Percentiles rank a stretch among this genome's conserved stretches.
Conservation (phyloP, 2,329 filamentous ascomycete genomes). For the Monosporascus cannonballus region DNA sequence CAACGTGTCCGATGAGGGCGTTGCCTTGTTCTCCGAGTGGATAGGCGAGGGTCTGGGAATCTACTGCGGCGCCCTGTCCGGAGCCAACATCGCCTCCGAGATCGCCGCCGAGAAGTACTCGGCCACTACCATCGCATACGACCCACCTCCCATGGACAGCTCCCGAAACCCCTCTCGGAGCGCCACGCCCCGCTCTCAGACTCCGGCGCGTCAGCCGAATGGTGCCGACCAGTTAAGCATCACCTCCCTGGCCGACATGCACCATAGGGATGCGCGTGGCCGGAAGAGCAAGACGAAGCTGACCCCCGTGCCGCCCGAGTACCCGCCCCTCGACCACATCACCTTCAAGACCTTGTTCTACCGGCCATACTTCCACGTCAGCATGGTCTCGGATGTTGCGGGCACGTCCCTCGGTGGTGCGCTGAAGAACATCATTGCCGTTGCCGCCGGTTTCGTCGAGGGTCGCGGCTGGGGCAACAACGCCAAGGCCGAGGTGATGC, state of each 20-base stretch:
- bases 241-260: slow-evolving; percentile 46
- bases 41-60: slow-evolving; percentile 89
- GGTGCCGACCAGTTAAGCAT: slow-evolving; percentile 46
- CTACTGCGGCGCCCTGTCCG: slow-evolving; percentile 92
- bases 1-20: slow-evolving; percentile 78
- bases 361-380: slow-evolving; percentile 94
- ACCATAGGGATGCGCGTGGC: slow-evolving; percentile 65
- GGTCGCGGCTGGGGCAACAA: slow-evolving; percentile 98
- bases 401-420: slow-evolving; percentile 92
- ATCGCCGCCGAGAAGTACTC: slow-evolving; percentile 95
- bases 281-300: slow-evolving; percentile 63
- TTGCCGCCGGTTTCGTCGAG: slow-evolving; percentile 92
- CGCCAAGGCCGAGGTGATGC: slow-evolving; percentile 97
- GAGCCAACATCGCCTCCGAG: slow-evolving; percentile 93
- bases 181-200: slow-evolving; percentile 37
- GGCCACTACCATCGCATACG: slow-evolving; percentile 94
- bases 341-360: slow-evolving; percentile 86
- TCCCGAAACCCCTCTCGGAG: slow-evolving; percentile 65
- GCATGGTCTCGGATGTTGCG: slow-evolving; percentile 89
- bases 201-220: slow-evolving; percentile 40
- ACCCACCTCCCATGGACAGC: slow-evolving; percentile 77
- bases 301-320: slow-evolving; percentile 70
- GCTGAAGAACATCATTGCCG: slow-evolving; percentile 92
- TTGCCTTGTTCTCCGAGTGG: slow-evolving; percentile 88
- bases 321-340: slow-evolving; percentile 78